Base-by-base conservation (phyloP, 2,329 filamentous ascomycete genomes). In the Ascochyta viciae-villosae region DNA sequence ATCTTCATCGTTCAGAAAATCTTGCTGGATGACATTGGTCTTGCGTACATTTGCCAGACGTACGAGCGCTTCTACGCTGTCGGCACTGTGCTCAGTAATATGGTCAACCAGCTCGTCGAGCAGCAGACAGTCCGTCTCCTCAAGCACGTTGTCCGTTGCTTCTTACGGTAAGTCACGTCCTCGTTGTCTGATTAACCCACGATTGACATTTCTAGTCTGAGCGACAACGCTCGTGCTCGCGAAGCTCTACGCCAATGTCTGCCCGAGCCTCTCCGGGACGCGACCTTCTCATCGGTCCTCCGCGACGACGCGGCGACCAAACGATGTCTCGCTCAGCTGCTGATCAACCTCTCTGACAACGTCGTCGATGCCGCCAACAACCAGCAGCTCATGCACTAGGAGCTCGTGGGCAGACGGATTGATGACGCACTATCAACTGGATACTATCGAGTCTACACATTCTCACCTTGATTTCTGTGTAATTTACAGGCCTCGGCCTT, bases 1-100 rank as follows among this genome's bases (percentile, higher is more conserved):
- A 99, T 99, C 70, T 99, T 99, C 81, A 99, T 99, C 69, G 95
- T 99, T 16, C 95, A 99, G 78, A 99, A 99, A 83, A 99, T 99
- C 24, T 81, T 99, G 48, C 85, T 99, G 3, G 95, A 99, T 73
- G 95, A 99, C 70, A 94, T 96, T 69, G 95, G 95, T 4, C 84
- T 99, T 60, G 95, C 95, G 71, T 99, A 99, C 77, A 99, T 99
- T 56, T 99, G 95, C 78, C 94, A 96, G 63, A 99, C 95, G 0
- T 99, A 99, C 70, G 95, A 99, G 81, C 87, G 95, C 19, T 99
- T 99, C 78, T 99, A 98, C 68, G 95, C 95, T 7, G 95, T 99
- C 5, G 95, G 95, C 6, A 99, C 95, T 1, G 95, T 99, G 6
- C 82, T 99, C 35, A 96, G 92, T 80, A 99, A 98, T 74, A 99